Evolutionary conservation across 345 rosid species (phyloP), one percentile per base, ranked within the genome.

Genomic region (Gossypium mustelinum): DNA sequence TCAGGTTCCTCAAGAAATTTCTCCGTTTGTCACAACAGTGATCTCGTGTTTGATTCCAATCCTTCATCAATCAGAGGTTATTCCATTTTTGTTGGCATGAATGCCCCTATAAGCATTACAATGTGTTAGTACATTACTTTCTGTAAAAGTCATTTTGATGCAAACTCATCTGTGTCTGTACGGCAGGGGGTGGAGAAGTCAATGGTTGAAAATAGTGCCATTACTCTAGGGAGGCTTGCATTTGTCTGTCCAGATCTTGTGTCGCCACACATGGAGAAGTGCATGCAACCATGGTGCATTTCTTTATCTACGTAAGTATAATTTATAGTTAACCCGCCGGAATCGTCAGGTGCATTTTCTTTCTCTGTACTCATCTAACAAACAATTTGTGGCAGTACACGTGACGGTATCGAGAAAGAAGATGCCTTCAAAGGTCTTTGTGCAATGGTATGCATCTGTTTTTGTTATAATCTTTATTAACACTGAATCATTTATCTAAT

Each of bases 381-480:
- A 39, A 25, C 61, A 60, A 12, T 64, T 73, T 55, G 27, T 81
- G 79, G 76, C 86, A 96, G 98, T 88, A 91, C 92, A 78, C 97
- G 91, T 44, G 99, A 96, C 86, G 99, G 92, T 81, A 80, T 88
- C 73, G 99, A 96, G 85, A 96, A 96, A 83, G 99, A 96, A 78
- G 99, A 96, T 86, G 97, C 99, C 41, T 96, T 96, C 80, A 83
- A 87, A 66, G 99, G 99, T 81, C 87, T 96, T 55, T 96, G 98
- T 86, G 97, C 97, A 72, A 84, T 93, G 94, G 99, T 96, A 82
- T 68, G 80, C 55, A 45, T 50, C 47, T 78, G 20, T 67, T 76
- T 72, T 39, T 27, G n/a, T 58, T 20, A n/a, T 27, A 16, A 3
- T 20, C 72, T 5, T 0, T 27, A 6, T 54, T 48, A 51, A 7